Percentiles rank a stretch among this genome's conserved stretches.
These are phyloP conservation scores for Dactylis glomerata DNA, from an alignment of 176 grass and related monocot genomes.

Conservation along the genomic window DNA sequence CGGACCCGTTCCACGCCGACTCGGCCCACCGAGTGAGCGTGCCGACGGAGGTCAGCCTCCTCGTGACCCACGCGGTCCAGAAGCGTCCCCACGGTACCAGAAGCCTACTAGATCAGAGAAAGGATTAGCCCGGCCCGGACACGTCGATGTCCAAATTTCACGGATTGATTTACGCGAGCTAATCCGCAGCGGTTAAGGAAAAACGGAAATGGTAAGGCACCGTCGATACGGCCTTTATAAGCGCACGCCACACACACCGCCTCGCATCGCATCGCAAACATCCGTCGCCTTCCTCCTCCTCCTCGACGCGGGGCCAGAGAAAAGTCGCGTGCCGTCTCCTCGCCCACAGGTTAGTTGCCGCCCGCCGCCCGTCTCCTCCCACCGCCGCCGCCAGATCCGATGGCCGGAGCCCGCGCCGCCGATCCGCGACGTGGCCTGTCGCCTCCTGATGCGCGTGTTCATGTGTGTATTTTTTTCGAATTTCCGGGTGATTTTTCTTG, in stretches of 20 bases:
- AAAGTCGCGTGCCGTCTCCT: slow-evolving; percentile 39
- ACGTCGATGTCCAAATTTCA: neutral
- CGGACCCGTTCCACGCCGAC: neutral
- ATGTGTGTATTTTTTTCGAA: neutral
- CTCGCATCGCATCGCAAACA: neutral
- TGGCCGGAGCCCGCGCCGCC: neutral
- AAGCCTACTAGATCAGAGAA: neutral
- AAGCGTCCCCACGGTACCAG: slow-evolving; percentile 5
- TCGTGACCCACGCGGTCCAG: neutral
- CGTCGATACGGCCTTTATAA: slow-evolving; percentile 24
- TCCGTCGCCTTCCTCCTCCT: neutral
- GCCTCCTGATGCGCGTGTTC: neutral
- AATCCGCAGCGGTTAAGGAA: neutral
- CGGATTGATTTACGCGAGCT: neutral
- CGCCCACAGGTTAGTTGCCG: slow-evolving; percentile 56
- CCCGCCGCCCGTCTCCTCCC: neutral
- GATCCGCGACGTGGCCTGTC: neutral
- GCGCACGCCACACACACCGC: neutral
- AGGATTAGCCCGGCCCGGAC: neutral
- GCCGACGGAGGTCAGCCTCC: neutral
- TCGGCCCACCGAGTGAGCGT: neutral
- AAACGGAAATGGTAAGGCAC: neutral
- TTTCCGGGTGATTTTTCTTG: neutral
- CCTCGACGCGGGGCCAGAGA: neutral
- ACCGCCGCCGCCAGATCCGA: slow-evolving; percentile 21